Base-by-base conservation (phyloP, 139 green algal genomes). In the Closterium sp. region DNA sequence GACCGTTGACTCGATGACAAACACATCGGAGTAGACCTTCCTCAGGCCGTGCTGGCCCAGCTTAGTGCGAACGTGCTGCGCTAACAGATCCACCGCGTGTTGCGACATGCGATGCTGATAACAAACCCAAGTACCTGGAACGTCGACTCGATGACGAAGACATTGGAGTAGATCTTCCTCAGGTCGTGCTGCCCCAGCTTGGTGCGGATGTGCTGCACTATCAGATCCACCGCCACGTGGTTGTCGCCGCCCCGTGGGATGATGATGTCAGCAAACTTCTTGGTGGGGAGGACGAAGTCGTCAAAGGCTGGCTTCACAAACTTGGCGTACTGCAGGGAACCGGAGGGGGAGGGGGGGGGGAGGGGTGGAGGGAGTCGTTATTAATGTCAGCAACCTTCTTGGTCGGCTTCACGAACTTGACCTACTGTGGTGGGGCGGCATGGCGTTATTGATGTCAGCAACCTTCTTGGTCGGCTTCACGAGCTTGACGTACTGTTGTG, bases 141-240 rank as follows among this genome's bases (percentile, higher is more conserved):
- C 95, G 98, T 99, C 55, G 92, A 96, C 35, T 97, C 97, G 32
- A 99, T 96, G 88, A 99, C 95, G 88, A 96, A 88, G 34, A 98
- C 93, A 91, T 98, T 97, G 88, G 95, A 94, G 95, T 98, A 99
- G 90, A 98, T 97, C 34, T 98, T 95, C 30, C 96, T 92, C 90
- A 99, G 95, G 90, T 99, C 97, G 87, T 97, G 97, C 95, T 98
- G 96, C 87, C 97, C 95, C 66, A 99, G 96, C 95, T 99, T 99
- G 90, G 95, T 95, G 31, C 94, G 95, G 93, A 99, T 98, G 95
- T 99, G 97, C 94, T 99, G 95, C 31, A 97, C 97, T 96, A 99
- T 99, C 86, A 99, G 96, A 93, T 99, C 97, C 36, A 99, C 98
- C 4, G 98, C 98, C 32, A 93, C 90, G 28, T 90, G 81, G 91